A percentile compares a stretch with the other conserved stretches of the same genome.
Evolutionary conservation across 2,329 filamentous ascomycete genomes (phyloP).

Genomic region (Curvularia spicifera): DNA sequence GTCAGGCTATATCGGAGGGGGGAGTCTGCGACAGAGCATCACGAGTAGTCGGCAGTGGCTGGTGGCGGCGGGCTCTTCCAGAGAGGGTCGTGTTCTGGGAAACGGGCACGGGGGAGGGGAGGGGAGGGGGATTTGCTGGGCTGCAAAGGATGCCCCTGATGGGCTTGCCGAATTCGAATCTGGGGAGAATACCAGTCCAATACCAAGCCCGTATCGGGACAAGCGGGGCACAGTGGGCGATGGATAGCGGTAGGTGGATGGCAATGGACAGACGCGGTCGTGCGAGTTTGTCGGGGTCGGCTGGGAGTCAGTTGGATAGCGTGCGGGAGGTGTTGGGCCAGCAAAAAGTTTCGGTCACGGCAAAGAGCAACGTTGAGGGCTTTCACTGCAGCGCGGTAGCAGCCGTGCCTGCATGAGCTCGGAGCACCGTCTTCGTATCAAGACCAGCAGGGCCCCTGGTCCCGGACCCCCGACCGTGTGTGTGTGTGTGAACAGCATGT

Average conservation of each 20-base stretch:
- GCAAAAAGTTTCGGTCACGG: constrained; percentile 8
- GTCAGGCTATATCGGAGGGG: constrained; percentile 37
- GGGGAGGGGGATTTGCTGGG: constrained; percentile 6
- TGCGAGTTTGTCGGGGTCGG: constrained; percentile 6
- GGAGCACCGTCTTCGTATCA: constrained; percentile 21
- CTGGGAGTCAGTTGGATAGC: neutral
- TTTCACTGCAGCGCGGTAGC: constrained; percentile 14
- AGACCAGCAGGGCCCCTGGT: constrained; percentile 15
- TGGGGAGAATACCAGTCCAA: constrained; percentile 14
- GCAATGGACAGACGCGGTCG: neutral
- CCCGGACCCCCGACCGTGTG: neutral
- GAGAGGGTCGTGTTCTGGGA: constrained; percentile 6
- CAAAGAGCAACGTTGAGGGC: constrained; percentile 11
- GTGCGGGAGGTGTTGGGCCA: constrained; percentile 7
- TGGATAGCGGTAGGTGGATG: neutral
- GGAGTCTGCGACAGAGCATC: constrained; percentile 40
- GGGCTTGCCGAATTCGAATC: constrained; percentile 14
- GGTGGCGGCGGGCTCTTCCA: constrained; percentile 7
- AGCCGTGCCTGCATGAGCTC: constrained; percentile 26
- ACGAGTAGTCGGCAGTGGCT: constrained; percentile 28
- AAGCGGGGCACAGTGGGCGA: constrained; percentile 19
- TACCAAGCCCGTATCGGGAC: constrained; percentile 9
- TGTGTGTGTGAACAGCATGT: neutral
- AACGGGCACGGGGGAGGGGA: neutral
- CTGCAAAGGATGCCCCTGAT: constrained; percentile 26